Percentiles rank a stretch among this genome's conserved stretches.
These are phyloP conservation scores for Chaetomium cochliodes DNA, from an alignment of 495 filamentous ascomycete species.

Conservation along the genomic window DNA sequence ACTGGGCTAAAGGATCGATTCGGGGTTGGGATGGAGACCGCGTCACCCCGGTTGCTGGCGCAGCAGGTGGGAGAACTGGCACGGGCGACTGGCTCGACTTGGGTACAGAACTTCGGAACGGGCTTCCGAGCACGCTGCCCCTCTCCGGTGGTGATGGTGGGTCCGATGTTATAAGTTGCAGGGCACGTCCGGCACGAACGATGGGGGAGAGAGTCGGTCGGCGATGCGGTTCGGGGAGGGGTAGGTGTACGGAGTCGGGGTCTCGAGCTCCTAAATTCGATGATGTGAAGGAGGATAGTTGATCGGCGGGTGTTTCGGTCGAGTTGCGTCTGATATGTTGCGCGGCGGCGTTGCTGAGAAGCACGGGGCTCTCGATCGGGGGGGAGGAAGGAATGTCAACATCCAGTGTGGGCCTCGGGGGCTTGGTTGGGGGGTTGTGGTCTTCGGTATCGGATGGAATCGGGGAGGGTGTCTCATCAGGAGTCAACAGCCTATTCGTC, in stretches of 20 bases:
- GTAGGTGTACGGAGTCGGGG: constrained; percentile 18
- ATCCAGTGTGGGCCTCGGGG: constrained; percentile 12
- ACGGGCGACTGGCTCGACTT: constrained; percentile 36
- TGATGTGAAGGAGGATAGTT: constrained; percentile 21
- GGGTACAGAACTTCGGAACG: constrained; percentile 48
- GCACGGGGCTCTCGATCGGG: constrained; percentile 19
- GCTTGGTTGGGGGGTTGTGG: not conserved
- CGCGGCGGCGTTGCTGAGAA: constrained; percentile 1
- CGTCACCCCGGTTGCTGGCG: constrained; percentile 3
- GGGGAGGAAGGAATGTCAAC: constrained; percentile 39
- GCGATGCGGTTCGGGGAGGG: constrained; percentile 27
- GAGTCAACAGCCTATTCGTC: constrained; percentile 50
- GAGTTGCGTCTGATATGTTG: constrained; percentile 31
- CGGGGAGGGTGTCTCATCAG: constrained; percentile 56
- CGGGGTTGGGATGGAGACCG: constrained; percentile 7
- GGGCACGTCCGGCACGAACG: constrained; percentile 49
- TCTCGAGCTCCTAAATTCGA: constrained; percentile 20
- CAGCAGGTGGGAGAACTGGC: not conserved
- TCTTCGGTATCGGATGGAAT: constrained; percentile 33
- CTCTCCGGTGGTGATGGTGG: constrained; percentile 47
- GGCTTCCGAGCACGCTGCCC: constrained; percentile 50
- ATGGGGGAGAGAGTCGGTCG: constrained; percentile 53
- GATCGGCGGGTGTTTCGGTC: constrained; percentile 36
- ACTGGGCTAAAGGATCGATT: not conserved
- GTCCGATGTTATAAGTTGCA: constrained; percentile 54